These are phyloP conservation scores for Rubia peregrina DNA, from an alignment of 305 asterid species.

Conservation along the genomic window DNA sequence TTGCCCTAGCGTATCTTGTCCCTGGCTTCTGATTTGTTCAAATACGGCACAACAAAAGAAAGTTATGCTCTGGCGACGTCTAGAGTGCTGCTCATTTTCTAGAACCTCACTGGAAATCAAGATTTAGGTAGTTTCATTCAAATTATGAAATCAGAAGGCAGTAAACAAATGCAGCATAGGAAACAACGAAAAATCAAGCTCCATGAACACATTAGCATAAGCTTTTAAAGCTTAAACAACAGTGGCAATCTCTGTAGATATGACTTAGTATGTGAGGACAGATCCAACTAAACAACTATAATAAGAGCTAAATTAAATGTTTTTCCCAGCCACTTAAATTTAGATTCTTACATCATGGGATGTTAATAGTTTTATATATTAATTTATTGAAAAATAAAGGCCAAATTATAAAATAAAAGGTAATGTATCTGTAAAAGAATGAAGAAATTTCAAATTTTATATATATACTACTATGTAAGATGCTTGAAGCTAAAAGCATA, in stretches of 20 bases:
- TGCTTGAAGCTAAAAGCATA: no score
- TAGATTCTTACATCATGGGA: no score
- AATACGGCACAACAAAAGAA: constrained; percentile 74
- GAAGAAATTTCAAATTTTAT: no score
- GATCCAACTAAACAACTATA: not conserved
- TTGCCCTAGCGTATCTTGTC: constrained; percentile 96
- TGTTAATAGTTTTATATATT: no score
- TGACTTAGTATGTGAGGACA: not conserved
- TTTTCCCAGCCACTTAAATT: not conserved
- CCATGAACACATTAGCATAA: not conserved
- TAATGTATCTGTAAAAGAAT: no score
- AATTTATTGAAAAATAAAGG: no score
- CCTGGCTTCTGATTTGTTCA: constrained; percentile 92
- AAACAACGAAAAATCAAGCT: not conserved
- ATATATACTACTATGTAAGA: no score
- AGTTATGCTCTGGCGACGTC: constrained; percentile 84
- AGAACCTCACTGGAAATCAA: constrained; percentile 26
- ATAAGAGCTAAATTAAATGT: not conserved
- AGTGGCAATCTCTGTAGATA: not conserved
- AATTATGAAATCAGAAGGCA: not conserved
- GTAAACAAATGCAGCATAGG: not conserved
- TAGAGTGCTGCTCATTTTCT: constrained; percentile 57
- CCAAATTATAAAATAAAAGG: no score
- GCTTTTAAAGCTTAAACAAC: not conserved
- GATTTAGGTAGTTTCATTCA: constrained; percentile 18